Conservation (phyloP, 2,329 filamentous ascomycete species). For the Penicillium olsonii region DNA sequence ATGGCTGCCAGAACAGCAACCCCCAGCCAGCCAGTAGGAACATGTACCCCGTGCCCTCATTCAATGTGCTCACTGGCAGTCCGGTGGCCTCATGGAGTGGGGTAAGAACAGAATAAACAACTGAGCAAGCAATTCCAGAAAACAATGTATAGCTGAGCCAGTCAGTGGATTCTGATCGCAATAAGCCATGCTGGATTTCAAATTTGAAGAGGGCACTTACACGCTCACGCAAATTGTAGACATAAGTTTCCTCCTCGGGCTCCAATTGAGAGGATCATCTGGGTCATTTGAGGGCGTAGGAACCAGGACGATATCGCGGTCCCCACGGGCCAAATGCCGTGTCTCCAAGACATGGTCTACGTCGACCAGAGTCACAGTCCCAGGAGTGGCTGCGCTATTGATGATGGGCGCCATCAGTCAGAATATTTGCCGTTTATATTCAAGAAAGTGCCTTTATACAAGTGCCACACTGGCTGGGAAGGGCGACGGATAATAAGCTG, state of each 20-base stretch:
- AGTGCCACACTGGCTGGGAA: too few species aligned
- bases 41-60: slow-evolving; percentile 43
- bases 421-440: not conserved
- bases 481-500: too few species aligned
- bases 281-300: slow-evolving; percentile 48
- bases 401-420: slow-evolving; percentile 27
- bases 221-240: slow-evolving; percentile 47
- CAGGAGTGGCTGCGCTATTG: slow-evolving; percentile 38
- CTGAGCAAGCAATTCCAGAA: slow-evolving; percentile 38
- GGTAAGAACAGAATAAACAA: slow-evolving; percentile 43
- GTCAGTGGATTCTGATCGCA: not conserved
- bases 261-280: slow-evolving; percentile 52
- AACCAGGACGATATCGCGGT: slow-evolving; percentile 44
- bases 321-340: slow-evolving; percentile 30
- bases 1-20: slow-evolving; percentile 50
- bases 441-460: too few species aligned
- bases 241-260: slow-evolving; percentile 43
- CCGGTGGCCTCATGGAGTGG: slow-evolving; percentile 40
- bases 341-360: slow-evolving; percentile 36
- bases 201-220: slow-evolving; percentile 21
- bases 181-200: not conserved
- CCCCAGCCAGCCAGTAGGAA: slow-evolving; percentile 50
- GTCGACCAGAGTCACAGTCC: slow-evolving; percentile 49
- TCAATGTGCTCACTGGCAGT: slow-evolving; percentile 35
- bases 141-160: slow-evolving; percentile 39